Evolutionary conservation across 805 yeast genomes (phyloP).

Genomic region (Lipomyces sp.): DNA sequence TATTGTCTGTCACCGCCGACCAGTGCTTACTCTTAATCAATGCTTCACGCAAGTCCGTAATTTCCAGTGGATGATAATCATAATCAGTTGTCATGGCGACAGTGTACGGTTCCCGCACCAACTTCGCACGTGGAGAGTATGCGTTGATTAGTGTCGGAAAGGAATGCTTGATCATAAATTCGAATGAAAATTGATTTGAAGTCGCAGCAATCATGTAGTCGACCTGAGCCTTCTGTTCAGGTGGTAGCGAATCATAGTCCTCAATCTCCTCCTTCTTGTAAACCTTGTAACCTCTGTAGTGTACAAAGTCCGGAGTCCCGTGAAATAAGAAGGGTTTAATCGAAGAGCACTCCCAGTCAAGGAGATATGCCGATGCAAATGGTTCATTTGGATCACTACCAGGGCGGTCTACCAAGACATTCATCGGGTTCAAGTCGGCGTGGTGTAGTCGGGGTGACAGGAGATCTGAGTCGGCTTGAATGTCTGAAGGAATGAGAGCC

Average conservation of each 20-base stretch:
- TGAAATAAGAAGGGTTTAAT: conserved; percentile 83
- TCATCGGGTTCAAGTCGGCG: conserved; percentile 92
- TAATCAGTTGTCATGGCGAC: conserved; percentile 32
- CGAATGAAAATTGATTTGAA: conserved; percentile 90
- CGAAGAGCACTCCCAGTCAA: conserved; percentile 82
- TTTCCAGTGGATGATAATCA: conserved; percentile 49
- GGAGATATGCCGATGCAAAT: conserved; percentile 52
- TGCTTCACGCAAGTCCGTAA: conserved; percentile 44
- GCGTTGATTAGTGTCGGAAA: conserved; percentile 73
- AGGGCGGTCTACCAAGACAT: conserved; percentile 56
- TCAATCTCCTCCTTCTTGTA: conserved; percentile 78
- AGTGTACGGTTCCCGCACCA: conserved; percentile 45
- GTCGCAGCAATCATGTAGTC: conserved; percentile 87
- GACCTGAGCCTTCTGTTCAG: conserved; percentile 76
- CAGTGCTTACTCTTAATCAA: conserved; percentile 43
- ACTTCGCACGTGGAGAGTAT: conserved; percentile 77
- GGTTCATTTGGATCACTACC: conserved; percentile 25
- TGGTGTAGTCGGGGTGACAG: conserved; percentile 73
- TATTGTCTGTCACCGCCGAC: conserved; percentile 37
- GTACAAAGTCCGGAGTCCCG: conserved; percentile 79
- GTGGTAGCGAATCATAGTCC: conserved; percentile 67
- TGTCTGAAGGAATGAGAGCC: conserved; percentile 56
- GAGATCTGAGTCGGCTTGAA: conserved; percentile 57
- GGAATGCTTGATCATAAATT: conserved; percentile 67
- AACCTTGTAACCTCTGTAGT: conserved; percentile 86